These are phyloP conservation scores for Hypoxylon trugodes DNA, from an alignment of 495 filamentous ascomycete genomes.

Conservation along the genomic window DNA sequence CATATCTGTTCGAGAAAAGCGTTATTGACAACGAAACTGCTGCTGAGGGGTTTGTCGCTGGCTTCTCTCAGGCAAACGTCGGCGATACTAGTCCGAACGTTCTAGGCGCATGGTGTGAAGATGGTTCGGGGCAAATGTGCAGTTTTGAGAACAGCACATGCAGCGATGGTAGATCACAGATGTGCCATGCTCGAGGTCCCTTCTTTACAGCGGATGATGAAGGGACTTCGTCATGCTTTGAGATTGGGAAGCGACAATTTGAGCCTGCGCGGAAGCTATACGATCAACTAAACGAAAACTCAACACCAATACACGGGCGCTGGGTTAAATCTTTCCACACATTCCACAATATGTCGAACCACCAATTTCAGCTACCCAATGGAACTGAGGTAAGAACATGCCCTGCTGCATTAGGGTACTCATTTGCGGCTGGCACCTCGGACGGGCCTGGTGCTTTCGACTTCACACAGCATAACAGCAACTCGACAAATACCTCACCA, in stretches of 20 bases:
- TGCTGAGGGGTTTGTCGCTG: constrained; percentile 82
- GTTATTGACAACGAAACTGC: constrained; percentile 59
- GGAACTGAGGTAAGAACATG: constrained; percentile 78
- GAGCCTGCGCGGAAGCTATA: constrained; percentile 72
- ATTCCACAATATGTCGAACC: constrained; percentile 78
- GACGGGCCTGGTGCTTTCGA: constrained; percentile 95
- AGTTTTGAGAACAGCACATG: constrained; percentile 84
- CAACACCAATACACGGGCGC: constrained; percentile 63
- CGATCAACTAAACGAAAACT: constrained; percentile 56
- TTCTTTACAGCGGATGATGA: constrained; percentile 75
- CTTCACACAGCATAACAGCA: constrained; percentile 86
- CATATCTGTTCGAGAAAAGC: constrained; percentile 82
- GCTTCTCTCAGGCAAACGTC: constrained; percentile 94
- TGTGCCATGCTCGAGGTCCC: constrained; percentile 87
- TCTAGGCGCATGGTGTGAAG: constrained; percentile 84
- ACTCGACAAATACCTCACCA: constrained; percentile 77
- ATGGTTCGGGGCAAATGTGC: constrained; percentile 74
- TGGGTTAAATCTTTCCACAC: constrained; percentile 77
- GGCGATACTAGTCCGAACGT: constrained; percentile 94
- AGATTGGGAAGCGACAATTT: constrained; percentile 80
- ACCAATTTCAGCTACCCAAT: constrained; percentile 77
- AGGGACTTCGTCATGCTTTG: constrained; percentile 80
- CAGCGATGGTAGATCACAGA: constrained; percentile 69
- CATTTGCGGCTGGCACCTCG: constrained; percentile 93
- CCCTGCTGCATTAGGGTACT: constrained; percentile 91